Evolutionary conservation across 805 yeast genomes (phyloP).

Genomic region (Cyberlindnera lachancei): DNA sequence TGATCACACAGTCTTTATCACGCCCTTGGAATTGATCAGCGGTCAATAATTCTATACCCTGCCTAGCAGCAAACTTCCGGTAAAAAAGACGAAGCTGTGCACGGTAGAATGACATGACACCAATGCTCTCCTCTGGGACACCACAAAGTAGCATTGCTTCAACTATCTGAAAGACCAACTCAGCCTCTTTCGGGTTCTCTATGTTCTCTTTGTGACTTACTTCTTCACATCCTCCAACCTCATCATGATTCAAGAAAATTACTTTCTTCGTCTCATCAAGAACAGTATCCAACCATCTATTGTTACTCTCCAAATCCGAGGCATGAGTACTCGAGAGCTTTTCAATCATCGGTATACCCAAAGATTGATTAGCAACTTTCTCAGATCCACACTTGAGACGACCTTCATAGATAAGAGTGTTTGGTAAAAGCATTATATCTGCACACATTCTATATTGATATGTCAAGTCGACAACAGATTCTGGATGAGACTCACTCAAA

Average conservation of each 20-base stretch:
- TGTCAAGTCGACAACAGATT: slow-evolving; percentile 66
- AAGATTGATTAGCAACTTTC: slow-evolving; percentile 49
- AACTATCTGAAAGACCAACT: slow-evolving; percentile 53
- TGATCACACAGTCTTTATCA: slow-evolving; percentile 85
- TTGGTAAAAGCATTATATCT: slow-evolving; percentile 81
- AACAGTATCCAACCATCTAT: slow-evolving; percentile 50
- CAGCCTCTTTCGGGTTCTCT: slow-evolving; percentile 69
- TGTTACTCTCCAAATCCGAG: background rate
- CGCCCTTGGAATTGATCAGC: slow-evolving; percentile 97
- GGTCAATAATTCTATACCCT: slow-evolving; percentile 69
- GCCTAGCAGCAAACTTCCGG: slow-evolving; percentile 22
- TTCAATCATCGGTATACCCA: slow-evolving; percentile 38
- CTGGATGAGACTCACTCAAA: slow-evolving; percentile 66
- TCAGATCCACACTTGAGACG: slow-evolving; percentile 68
- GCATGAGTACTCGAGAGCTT: slow-evolving; percentile 5
- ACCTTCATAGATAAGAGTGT: slow-evolving; percentile 69
- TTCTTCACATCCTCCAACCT: slow-evolving; percentile 47
- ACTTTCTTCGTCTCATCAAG: slow-evolving; percentile 55
- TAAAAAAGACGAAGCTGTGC: slow-evolving; percentile 60
- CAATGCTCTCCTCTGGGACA: slow-evolving; percentile 51
- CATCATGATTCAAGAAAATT: slow-evolving; percentile 74
- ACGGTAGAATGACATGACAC: slow-evolving; percentile 84
- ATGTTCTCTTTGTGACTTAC: slow-evolving; percentile 53
- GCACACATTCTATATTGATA: slow-evolving; percentile 89
- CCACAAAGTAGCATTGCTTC: slow-evolving; percentile 54